These are phyloP conservation scores for Babesia bovis DNA, from an alignment of 169 alveolate genomes.

Conservation along the genomic window DNA sequence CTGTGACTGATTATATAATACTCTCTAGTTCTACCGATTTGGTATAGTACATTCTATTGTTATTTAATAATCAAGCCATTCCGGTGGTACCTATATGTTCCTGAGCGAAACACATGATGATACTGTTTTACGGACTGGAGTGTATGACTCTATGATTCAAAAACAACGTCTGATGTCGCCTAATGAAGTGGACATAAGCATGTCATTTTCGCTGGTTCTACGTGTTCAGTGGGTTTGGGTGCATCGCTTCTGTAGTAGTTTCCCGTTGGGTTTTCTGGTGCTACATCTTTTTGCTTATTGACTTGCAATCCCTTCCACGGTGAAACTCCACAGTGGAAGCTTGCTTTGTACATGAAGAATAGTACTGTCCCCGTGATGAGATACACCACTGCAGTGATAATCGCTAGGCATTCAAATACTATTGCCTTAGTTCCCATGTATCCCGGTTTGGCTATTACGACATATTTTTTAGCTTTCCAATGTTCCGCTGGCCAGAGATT, in stretches of 20 bases:
- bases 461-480: constrained; percentile 56
- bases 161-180: constrained; percentile 36
- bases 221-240: not conserved
- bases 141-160: constrained; percentile 68
- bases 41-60: no score
- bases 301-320: constrained; percentile 63
- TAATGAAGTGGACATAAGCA: constrained; percentile 67
- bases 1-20: constrained; percentile 56
- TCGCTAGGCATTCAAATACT: constrained; percentile 35
- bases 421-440: constrained; percentile 43
- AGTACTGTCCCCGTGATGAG: constrained; percentile 43
- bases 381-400: constrained; percentile 28
- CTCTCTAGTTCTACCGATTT: no score
- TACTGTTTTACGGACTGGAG: constrained; percentile 66
- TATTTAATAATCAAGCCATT: no score
- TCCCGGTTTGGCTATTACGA: constrained; percentile 42
- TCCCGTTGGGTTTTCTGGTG: not conserved
- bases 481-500: constrained; percentile 60
- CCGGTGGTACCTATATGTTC: no score
- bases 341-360: constrained; percentile 17
- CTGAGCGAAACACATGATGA: constrained; percentile 46
- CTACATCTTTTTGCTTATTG: not conserved
- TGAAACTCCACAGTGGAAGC: constrained; percentile 30
- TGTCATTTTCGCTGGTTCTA: constrained; percentile 9
- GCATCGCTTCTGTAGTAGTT: constrained; percentile 18